A percentile compares a stretch with the other conserved stretches of the same genome.
Evolutionary conservation across 2,329 filamentous ascomycete species (phyloP).

Genomic region (Fusarium sp.): DNA sequence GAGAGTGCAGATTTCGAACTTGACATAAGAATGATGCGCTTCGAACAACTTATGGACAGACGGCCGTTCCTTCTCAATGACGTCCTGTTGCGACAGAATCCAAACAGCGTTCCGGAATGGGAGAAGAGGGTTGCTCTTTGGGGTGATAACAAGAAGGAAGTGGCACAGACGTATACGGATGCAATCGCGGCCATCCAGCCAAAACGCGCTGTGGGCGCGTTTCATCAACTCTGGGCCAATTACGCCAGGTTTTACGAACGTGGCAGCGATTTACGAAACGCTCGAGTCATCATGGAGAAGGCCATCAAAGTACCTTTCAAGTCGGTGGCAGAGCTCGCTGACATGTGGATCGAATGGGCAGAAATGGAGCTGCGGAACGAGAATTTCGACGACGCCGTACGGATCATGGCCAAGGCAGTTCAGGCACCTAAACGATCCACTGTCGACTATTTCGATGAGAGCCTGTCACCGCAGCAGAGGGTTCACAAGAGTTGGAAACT

Average conservation of each 20-base stretch:
- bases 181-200: conserved; percentile 94
- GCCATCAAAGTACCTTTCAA: conserved; percentile 98
- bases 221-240: conserved; percentile 95
- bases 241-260: conserved; percentile 98
- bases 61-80: conserved; percentile 97
- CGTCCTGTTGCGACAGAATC: conserved; percentile 93
- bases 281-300: conserved; percentile 96
- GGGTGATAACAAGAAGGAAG: conserved; percentile 92
- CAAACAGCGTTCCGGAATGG: conserved; percentile 97
- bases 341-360: conserved; percentile 99
- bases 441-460: conserved; percentile 99
- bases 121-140: conserved; percentile 96
- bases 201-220: conserved; percentile 93
- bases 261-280: conserved; percentile 85
- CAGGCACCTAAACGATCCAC: conserved; percentile 97
- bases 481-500: conserved; percentile 99
- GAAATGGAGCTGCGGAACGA: conserved; percentile 97
- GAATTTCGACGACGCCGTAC: conserved; percentile 94
- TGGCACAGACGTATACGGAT: conserved; percentile 94
- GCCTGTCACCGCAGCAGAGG: conserved; percentile 91
- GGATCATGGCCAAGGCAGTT: conserved; percentile 97
- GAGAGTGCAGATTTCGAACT: conserved; percentile 93
- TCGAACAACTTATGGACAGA: conserved; percentile 98
- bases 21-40: conserved; percentile 97
- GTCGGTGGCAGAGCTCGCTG: conserved; percentile 94